Conservation (phyloP, 1,284 basidiomycete genomes). For the Cryptococcus sp. region DNA sequence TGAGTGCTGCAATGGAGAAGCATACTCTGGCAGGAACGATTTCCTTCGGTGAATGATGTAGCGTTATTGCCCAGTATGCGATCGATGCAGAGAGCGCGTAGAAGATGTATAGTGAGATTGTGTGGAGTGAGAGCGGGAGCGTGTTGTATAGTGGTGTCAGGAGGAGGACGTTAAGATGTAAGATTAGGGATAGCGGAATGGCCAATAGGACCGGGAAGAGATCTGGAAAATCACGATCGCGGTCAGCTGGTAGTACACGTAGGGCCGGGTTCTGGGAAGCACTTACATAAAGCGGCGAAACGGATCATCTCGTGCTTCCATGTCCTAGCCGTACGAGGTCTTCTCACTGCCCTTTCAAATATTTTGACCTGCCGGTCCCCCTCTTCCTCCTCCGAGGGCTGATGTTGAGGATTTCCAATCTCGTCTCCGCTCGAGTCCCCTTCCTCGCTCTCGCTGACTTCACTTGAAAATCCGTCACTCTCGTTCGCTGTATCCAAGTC, state of each 20-base stretch:
- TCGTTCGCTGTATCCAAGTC: too few species aligned
- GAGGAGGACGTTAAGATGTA: conserved; percentile 24
- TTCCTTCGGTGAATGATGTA: conserved; percentile 5
- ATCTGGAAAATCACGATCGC: conserved; percentile 18
- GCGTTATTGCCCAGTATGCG: conserved; percentile 23
- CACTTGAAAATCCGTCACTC: too few species aligned
- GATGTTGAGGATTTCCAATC: too few species aligned
- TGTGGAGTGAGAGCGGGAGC: conserved; percentile 30
- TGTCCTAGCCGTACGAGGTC: conserved; percentile 3
- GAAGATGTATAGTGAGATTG: conserved; percentile 12
- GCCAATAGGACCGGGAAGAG: conserved; percentile 24
- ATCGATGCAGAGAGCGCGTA: conserved; percentile 18
- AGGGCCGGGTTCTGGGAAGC: too few species aligned
- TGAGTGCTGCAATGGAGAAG: conserved; percentile 27
- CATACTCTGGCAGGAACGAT: conserved; percentile 27
- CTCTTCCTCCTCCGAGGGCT: too few species aligned
- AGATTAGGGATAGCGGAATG: conserved; percentile 27
- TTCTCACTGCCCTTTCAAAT: too few species aligned
- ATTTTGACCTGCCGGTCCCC: too few species aligned
- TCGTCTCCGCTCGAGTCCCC: too few species aligned
- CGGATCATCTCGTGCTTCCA: conserved; percentile 24
- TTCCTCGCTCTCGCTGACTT: too few species aligned
- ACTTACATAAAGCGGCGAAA: conserved; percentile 26
- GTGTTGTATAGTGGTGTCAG: conserved; percentile 37
- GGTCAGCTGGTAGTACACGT: conserved; percentile 1